Evolutionary conservation across 148 eudicot species (phyloP).

Genomic region (Arbutus unedo): DNA sequence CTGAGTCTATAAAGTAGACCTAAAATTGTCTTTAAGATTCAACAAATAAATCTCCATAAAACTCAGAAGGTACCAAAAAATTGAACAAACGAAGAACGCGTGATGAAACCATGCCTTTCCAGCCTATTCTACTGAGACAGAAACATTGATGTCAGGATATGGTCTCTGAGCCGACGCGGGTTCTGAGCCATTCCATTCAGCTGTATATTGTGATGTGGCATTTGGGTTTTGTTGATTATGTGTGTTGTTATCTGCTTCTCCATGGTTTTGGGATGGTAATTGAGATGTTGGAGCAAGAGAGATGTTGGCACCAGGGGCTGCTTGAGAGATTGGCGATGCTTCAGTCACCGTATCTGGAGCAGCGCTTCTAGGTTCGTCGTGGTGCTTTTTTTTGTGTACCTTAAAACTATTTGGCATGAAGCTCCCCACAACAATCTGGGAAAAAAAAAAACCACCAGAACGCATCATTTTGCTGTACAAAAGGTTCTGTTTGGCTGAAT

Average conservation of each 20-base stretch:
- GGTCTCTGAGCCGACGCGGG: slow-evolving; percentile 25
- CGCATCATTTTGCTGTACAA: not conserved
- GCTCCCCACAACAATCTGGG: slow-evolving; percentile 64
- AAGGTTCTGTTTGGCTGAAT: not conserved
- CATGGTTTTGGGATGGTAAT: slow-evolving; percentile 19
- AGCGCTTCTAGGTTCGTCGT: slow-evolving; percentile 25
- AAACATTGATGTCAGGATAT: slow-evolving; percentile 39
- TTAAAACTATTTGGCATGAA: slow-evolving; percentile 42
- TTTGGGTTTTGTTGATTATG: slow-evolving; percentile 37
- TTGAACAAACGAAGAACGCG: not conserved
- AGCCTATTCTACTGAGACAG: slow-evolving; percentile 26
- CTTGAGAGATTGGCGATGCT: slow-evolving; percentile 44
- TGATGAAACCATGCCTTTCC: not conserved
- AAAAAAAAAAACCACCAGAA: not conserved
- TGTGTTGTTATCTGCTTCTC: slow-evolving; percentile 37
- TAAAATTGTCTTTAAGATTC: not conserved
- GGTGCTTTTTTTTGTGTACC: slow-evolving; percentile 39
- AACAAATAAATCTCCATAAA: not conserved
- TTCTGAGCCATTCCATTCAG: slow-evolving; percentile 30
- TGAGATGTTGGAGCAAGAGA: slow-evolving; percentile 20
- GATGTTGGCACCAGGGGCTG: slow-evolving; percentile 23
- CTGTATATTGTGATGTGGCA: slow-evolving; percentile 30
- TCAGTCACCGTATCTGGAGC: slow-evolving; percentile 26
- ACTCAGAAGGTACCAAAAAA: not conserved
- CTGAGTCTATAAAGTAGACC: slow-evolving; percentile 16